These are phyloP conservation scores for Russula foetens DNA, from an alignment of 768 basidiomycete genomes.

Conservation along the genomic window DNA sequence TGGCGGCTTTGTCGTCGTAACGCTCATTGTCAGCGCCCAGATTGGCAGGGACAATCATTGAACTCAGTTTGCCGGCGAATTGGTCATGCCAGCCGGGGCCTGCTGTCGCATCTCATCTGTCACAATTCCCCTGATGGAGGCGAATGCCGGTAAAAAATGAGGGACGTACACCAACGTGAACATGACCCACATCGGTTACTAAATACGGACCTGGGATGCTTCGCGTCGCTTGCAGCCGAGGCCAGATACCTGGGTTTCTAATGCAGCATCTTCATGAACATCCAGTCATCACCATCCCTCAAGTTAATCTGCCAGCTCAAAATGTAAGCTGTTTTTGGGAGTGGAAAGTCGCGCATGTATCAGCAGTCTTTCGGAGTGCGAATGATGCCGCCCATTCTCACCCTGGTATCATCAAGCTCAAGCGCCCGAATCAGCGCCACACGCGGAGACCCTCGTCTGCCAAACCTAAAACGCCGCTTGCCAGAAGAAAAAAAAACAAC, in stretches of 20 bases:
- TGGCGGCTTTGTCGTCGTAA: neutral
- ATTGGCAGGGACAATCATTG: slow-evolving; percentile 18
- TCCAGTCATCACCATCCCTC: neutral
- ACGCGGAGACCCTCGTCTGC: slow-evolving; percentile 18
- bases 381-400: neutral
- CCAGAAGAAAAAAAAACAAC: slow-evolving; percentile 11
- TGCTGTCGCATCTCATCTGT: slow-evolving; percentile 11
- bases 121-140: neutral
- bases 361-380: neutral
- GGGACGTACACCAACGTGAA: neutral
- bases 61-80: slow-evolving; percentile 19
- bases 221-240: slow-evolving; percentile 5
- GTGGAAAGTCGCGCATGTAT: neutral
- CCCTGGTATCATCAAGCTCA: slow-evolving; percentile 6
- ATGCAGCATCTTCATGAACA: neutral
- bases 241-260: slow-evolving; percentile 4
- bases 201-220: neutral
- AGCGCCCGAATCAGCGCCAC: slow-evolving; percentile 14
- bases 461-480: slow-evolving; percentile 19
- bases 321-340: neutral
- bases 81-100: neutral
- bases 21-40: slow-evolving; percentile 16
- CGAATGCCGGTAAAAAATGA: slow-evolving; percentile 9
- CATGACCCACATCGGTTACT: slow-evolving; percentile 5
- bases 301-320: neutral